Percentiles rank a stretch among this genome's conserved stretches.
Evolutionary conservation across 768 basidiomycete genomes (phyloP).

Genomic region (Suillus occidentalis): DNA sequence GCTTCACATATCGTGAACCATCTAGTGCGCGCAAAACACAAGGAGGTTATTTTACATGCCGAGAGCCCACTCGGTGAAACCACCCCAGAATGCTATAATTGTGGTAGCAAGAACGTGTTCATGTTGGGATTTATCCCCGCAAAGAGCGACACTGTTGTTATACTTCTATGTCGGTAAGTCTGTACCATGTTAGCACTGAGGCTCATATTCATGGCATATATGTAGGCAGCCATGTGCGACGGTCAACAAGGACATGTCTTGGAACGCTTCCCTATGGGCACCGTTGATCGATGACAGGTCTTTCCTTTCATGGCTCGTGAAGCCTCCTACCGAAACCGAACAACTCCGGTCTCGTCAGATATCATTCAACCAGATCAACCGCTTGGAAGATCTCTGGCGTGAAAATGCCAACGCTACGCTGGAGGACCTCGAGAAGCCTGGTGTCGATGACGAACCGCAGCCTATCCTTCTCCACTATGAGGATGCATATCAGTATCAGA

Average conservation of each 20-base stretch:
- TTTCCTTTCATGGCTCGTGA: slow-evolving; percentile 99
- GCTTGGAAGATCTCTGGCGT: slow-evolving; percentile 96
- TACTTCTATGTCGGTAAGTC: slow-evolving; percentile 89
- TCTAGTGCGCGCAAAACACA: slow-evolving; percentile 98
- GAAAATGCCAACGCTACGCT: slow-evolving; percentile 93
- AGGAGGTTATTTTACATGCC: slow-evolving; percentile 95
- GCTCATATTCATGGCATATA: neutral
- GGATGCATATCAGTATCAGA: slow-evolving; percentile 99
- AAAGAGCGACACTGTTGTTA: slow-evolving; percentile 98
- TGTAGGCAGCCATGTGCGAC: slow-evolving; percentile 95
- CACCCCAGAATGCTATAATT: slow-evolving; percentile 98
- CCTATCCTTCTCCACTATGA: slow-evolving; percentile 89
- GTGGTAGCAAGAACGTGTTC: slow-evolving; percentile 98
- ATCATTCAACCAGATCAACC: slow-evolving; percentile 95
- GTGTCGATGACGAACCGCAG: slow-evolving; percentile 97
- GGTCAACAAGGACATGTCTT: slow-evolving; percentile 95
- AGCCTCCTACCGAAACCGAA: slow-evolving; percentile 94
- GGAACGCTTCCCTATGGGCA: slow-evolving; percentile 98
- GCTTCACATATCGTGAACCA: slow-evolving; percentile 99
- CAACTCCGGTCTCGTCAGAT: slow-evolving; percentile 96
- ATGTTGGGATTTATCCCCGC: slow-evolving; percentile 99
- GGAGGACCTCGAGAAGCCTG: slow-evolving; percentile 96
- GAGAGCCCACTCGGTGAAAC: slow-evolving; percentile 97
- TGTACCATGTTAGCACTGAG: neutral
- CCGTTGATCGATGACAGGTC: slow-evolving; percentile 98